Percentiles rank a stretch among this genome's conserved stretches.
Evolutionary conservation across 2,329 filamentous ascomycete genomes (phyloP).

Genomic region (Aspergillus novofumigatus): DNA sequence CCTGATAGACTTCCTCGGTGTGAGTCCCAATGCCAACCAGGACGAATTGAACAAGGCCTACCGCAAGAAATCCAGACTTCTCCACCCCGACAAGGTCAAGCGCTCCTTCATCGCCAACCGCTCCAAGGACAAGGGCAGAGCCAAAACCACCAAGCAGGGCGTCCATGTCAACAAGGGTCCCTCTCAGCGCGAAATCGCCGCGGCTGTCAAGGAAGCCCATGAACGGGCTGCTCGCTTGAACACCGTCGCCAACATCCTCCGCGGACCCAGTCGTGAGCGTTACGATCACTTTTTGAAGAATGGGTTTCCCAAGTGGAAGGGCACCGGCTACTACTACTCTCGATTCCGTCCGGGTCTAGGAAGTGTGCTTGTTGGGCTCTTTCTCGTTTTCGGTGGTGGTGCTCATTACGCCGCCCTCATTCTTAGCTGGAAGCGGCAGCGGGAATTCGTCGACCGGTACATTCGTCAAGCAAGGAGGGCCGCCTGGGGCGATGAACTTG

Average conservation of each 20-base stretch:
- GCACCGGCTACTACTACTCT: constrained; percentile 96
- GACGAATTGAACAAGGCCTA: constrained; percentile 94
- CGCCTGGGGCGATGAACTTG: constrained; percentile 82
- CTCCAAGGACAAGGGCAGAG: constrained; percentile 49
- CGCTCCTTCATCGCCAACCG: constrained; percentile 73
- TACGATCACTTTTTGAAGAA: constrained; percentile 93
- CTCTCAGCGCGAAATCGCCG: constrained; percentile 68
- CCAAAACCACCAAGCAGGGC: constrained; percentile 55
- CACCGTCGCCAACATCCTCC: constrained; percentile 80
- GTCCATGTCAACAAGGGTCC: constrained; percentile 68
- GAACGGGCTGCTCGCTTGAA: constrained; percentile 80
- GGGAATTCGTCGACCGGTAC: constrained; percentile 86
- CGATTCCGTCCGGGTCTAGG: constrained; percentile 88
- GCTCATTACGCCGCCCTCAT: constrained; percentile 83
- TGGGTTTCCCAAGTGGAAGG: constrained; percentile 94
- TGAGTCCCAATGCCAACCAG: constrained; percentile 67
- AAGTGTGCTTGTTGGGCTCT: constrained; percentile 74
- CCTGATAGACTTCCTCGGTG: constrained; percentile 68
- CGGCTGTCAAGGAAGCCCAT: constrained; percentile 73
- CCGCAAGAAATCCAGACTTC: constrained; percentile 74
- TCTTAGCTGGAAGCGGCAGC: constrained; percentile 83
- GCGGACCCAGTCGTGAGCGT: constrained; percentile 72
- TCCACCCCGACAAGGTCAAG: constrained; percentile 95
- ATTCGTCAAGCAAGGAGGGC: constrained; percentile 82
- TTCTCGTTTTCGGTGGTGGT: constrained; percentile 76